Percentiles rank a stretch among this genome's conserved stretches.
These are phyloP conservation scores for Neodidymelliopsis sp. DNA, from an alignment of 2,329 filamentous ascomycete species.

Conservation along the genomic window DNA sequence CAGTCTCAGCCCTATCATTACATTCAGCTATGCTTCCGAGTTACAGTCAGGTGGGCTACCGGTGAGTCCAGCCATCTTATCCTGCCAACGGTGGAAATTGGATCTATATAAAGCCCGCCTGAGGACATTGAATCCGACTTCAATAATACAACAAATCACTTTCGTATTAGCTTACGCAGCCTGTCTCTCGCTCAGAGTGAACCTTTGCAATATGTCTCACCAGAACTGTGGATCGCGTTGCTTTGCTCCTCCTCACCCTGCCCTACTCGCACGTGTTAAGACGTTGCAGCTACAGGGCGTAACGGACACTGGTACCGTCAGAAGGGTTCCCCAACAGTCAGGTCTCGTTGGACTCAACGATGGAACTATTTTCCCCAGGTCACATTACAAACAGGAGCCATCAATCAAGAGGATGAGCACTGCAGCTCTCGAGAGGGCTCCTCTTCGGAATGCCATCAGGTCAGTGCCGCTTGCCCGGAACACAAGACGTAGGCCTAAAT, in stretches of 20 bases:
- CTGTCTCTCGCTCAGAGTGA: too few relatives aligned
- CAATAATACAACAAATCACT: too few relatives aligned
- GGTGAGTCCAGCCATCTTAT: too few relatives aligned
- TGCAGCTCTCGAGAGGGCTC: slow-evolving; percentile 27
- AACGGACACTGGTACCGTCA: neutral
- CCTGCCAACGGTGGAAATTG: too few relatives aligned
- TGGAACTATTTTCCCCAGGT: slow-evolving; percentile 31
- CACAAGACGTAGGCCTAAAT: neutral
- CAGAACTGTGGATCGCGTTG: slow-evolving; percentile 24
- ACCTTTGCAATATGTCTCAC: slow-evolving; percentile 16
- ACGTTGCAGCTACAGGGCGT: slow-evolving; percentile 9
- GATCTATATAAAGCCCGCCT: neutral
- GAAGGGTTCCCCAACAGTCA: slow-evolving; percentile 4
- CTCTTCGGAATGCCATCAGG: slow-evolving; percentile 26
- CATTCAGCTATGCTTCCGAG: too few relatives aligned
- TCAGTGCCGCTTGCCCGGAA: too few relatives aligned
- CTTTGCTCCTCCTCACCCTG: slow-evolving; percentile 28
- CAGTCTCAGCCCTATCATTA: neutral
- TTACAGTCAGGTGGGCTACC: too few relatives aligned
- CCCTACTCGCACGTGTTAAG: slow-evolving; percentile 22
- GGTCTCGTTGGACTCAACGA: slow-evolving; percentile 29
- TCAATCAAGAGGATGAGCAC: slow-evolving; percentile 26
- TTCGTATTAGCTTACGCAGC: too few relatives aligned
- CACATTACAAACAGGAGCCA: slow-evolving; percentile 22
- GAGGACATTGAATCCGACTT: neutral